Evolutionary conservation across 148 eudicot species (phyloP), one percentile per base, ranked within the genome.

Genomic region (Rhododendron henanense): DNA sequence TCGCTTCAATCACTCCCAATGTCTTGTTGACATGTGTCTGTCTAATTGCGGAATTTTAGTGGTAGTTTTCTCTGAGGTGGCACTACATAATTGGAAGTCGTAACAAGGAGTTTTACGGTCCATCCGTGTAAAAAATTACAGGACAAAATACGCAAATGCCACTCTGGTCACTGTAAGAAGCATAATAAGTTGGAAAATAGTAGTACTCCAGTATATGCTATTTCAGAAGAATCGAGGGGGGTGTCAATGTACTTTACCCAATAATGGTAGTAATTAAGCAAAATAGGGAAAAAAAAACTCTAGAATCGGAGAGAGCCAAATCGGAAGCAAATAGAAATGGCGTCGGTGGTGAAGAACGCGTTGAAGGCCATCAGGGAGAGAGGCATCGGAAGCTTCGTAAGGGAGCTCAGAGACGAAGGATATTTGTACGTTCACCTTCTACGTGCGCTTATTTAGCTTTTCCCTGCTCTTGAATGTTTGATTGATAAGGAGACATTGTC

Each of bases 361-460:
- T 69, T 94, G 86, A 91, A 91, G 57, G 50, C 89, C 88, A 93
- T 94, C 89, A 94, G 85, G 81, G 98, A 96, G 81, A 94, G 91
- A 84, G 98, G 98, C 37, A 35, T 96, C 67, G 85, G 81, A 83
- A 92, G 84, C 78, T 94, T 92, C 90, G 9, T 93, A 18, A 90
- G 96, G 39, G 95, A 93, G 85, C 90, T 96, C 84, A 89, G 90
- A 59, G 90, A 92, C 45, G 98, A 96, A 92, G 98, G 98, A 86
- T 96, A 61, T 81, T 3, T 88, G 98, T 96, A 78, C 75, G 94
- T 90, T 23, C 47, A 67, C 61, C 19, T 33, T 31, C 23, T 4
- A 0, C 16, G n/a, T 81, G 21, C n/a, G n/a, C 74, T 23, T 50
- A 1, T 45, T 1, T 51, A 15, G 33, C 4, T 55, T 18, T 84